Evolutionary conservation across 2,329 filamentous ascomycete genomes (phyloP), one percentile per base, ranked within the genome.

Genomic region (Aaosphaeria pasadenensis): DNA sequence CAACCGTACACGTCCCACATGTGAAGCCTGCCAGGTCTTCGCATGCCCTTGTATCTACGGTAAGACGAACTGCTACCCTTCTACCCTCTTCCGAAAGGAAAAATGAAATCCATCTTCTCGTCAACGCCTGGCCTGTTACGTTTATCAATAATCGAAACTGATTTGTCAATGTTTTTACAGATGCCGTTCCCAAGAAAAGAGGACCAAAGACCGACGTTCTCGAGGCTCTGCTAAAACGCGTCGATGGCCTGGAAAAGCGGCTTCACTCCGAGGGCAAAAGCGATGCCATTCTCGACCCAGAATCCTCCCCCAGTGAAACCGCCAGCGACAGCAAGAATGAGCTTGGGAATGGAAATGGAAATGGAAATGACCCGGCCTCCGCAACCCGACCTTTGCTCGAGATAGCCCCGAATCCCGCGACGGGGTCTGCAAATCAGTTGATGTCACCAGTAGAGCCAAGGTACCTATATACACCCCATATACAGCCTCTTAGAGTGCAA

Each of bases 131-230:
- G 17, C 17, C 17, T 24, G 17, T 24, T 24, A 24, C 17, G 17
- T 24, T 24, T 24, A 24, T 24, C 17, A 24, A 24, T 24, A 24
- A 24, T 24, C 17, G 17, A 24, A 24, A 24, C 17, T 24, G 17
- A 24, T 24, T 24, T 38, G 17, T 48, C 44, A 28, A 30, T 51
- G 17, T 36, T 36, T n/a, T n/a, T 9, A 2, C 7, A 91, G 89
- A 95, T 75, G 90, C 90, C 29, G 83, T 94, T 13, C 90, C 90
- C 0, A 95, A 95, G 73, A 95, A 95, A 69, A 80, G 90, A 66
- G 90, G 90, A 0, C 90, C 90, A 3, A 95, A 95, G 71, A 95
- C 89, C 30, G 90, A 95, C 66, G 88, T 95, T 4, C 76, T 95
- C 31, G 90, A 95, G 67, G 89, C 90, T 1, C 74, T 95, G 6